A percentile compares a stretch with the other conserved stretches of the same genome.
These are phyloP conservation scores for Ballota nigra DNA, from an alignment of 257 asterid species.

Conservation along the genomic window DNA sequence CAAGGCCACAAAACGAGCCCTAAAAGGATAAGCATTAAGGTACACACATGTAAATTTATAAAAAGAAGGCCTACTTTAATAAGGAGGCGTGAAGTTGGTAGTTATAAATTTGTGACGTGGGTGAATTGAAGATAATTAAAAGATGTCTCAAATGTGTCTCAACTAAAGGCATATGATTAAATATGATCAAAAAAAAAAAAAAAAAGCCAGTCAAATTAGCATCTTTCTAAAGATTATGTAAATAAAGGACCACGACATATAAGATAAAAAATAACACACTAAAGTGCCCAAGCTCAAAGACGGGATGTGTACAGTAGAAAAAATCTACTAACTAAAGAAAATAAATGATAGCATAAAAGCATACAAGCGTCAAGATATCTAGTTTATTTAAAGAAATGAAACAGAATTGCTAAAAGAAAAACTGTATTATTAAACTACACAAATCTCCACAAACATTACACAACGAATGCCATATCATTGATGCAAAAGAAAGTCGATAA, in stretches of 20 bases:
- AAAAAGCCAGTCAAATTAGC: background rate
- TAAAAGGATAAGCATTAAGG: background rate
- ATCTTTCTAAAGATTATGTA: background rate
- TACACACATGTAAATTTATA: too few species aligned
- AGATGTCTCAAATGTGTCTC: background rate
- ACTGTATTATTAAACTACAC: background rate
- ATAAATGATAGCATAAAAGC: too few species aligned
- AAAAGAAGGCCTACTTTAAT: background rate
- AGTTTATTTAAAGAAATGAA: too few species aligned
- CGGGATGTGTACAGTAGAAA: too few species aligned
- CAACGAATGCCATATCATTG: slow-evolving; percentile 7
- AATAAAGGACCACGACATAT: too few species aligned
- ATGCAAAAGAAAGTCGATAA: background rate
- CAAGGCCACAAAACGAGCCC: background rate
- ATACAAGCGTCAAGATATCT: too few species aligned
- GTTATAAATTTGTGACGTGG: background rate
- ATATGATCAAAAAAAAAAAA: background rate
- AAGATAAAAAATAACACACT: too few species aligned
- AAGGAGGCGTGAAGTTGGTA: background rate
- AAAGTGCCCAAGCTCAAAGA: too few species aligned
- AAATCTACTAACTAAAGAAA: too few species aligned
- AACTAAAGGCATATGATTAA: background rate
- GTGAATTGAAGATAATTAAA: background rate
- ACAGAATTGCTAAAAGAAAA: too few species aligned
- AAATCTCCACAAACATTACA: background rate